These are phyloP conservation scores for Mycena olivaceomarginata DNA, from an alignment of 768 basidiomycete genomes.

Conservation along the genomic window DNA sequence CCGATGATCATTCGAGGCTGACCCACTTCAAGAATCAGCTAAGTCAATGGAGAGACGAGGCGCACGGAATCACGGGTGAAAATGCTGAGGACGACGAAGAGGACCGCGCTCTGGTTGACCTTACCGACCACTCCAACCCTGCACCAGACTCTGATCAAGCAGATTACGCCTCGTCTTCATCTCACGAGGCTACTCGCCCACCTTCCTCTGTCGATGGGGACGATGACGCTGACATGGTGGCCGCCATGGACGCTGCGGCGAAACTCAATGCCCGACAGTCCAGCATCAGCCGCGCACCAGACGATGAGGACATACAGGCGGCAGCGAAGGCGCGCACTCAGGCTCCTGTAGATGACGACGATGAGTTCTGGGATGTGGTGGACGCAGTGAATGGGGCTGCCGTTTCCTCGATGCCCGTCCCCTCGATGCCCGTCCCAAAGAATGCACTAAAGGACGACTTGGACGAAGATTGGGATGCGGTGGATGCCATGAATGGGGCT, in stretches of 20 bases:
- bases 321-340: neutral
- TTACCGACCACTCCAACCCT: conserved; percentile 36
- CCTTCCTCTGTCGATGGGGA: conserved; percentile 62
- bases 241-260: conserved; percentile 34
- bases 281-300: neutral
- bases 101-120: conserved; percentile 45
- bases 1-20: conserved; percentile 16
- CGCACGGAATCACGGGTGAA: conserved; percentile 57
- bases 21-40: conserved; percentile 72
- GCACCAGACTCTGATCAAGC: conserved; percentile 51
- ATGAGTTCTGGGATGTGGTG: conserved; percentile 78
- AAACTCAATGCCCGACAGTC: conserved; percentile 19
- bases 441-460: conserved; percentile 1
- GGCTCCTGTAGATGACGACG: neutral
- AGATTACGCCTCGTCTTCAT: conserved; percentile 58
- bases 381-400: conserved; percentile 64
- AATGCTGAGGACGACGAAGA: conserved; percentile 48
- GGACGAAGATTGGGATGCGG: conserved; percentile 15
- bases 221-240: conserved; percentile 1
- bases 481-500: conserved; percentile 10
- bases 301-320: conserved; percentile 2
- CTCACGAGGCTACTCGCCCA: conserved; percentile 58
- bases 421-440: neutral
- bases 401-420: neutral
- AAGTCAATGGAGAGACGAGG: conserved; percentile 88